Conservation (phyloP, 208 protist genomes). For the Crithidia bombi region DNA sequence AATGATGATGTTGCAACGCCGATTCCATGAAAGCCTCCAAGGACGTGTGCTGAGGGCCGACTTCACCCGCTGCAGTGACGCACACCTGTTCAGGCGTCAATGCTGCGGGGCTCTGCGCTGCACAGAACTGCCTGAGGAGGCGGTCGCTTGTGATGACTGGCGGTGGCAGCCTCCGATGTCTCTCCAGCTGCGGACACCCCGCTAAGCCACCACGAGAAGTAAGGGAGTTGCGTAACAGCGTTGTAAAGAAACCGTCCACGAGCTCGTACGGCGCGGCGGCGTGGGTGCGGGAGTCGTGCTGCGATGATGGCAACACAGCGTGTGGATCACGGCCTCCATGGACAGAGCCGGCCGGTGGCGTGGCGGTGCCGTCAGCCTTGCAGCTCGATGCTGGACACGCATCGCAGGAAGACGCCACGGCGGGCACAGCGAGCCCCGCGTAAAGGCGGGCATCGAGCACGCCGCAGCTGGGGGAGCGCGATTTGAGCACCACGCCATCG, state of each 20-base stretch:
- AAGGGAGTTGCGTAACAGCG: conserved; percentile 41
- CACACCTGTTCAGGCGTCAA: too few species aligned
- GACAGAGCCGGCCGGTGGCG: not conserved
- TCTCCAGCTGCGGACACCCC: not conserved
- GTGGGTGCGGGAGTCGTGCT: not conserved
- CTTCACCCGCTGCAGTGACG: not conserved
- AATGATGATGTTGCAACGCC: conserved; percentile 24
- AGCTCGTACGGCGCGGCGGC: conserved; percentile 20
- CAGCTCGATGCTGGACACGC: not conserved
- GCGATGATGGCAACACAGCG: too few species aligned
- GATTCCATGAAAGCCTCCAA: conserved; percentile 28
- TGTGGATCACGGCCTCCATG: too few species aligned
- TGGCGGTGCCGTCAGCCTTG: not conserved
- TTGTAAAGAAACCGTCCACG: conserved; percentile 72
- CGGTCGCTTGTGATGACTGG: conserved; percentile 31
- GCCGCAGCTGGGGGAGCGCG: conserved; percentile 82
- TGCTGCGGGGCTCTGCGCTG: not conserved
- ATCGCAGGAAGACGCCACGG: not conserved
- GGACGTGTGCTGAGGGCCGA: not conserved
- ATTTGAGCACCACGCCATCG: conserved; percentile 78
- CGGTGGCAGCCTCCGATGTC: not conserved
- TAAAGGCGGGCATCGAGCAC: conserved; percentile 78
- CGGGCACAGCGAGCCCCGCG: not conserved
- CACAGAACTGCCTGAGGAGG: conserved; percentile 17
- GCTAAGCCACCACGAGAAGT: too few species aligned